Base-by-base conservation (phyloP, 2,329 filamentous ascomycete genomes). In the Diaporthe velutina region DNA sequence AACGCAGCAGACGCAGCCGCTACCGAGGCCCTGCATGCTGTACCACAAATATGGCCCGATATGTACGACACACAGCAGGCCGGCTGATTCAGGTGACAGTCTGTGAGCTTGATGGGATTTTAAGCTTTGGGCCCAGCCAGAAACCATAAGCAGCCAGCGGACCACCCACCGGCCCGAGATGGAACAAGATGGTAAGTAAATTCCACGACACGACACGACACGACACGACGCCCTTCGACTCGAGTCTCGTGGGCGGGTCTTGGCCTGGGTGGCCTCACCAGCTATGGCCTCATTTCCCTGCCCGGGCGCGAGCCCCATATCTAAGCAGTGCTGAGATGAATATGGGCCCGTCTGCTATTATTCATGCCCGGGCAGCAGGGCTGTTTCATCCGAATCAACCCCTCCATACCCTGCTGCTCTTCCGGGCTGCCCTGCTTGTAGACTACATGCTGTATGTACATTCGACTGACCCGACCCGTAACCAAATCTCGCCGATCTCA, bases 361-460 rank as follows among this genome's bases (percentile, higher is more conserved):
- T 68, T 68, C 64, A 68, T 68, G 64, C 64, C 64, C 33, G 48
- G 64, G 33, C 64, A 54, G 9, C 15, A 54, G 48, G 64, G 64
- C 64, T 68, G 64, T 68, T 68, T 68, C 64, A 68, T 68, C 64
- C 64, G 48, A 68, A 54, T 68, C 48, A 68, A 68, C 45, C 22
- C 50, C 64, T 30, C 64, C 45, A 54, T 68, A 68, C 45, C 64
- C 48, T 68, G 48, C 64, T 54, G 48, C 48, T 54, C 30, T 12
- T 68, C 61, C 42, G 61, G 55, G 30, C 61, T 28, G 61, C 45
- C 45, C 6, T 52, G 22, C 61, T 35, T 38, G 6, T 25, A 25
- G n/a, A n/a, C n/a, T 19, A n/a, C 9, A 9, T 52, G n/a, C 17
- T 28, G 7, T 33, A 19, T 33, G n/a, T 19, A n/a, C 40, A 45